phyloP scores from a whole-genome alignment of 257 asterid genomes.

The Solanum chmielewskii region DNA sequence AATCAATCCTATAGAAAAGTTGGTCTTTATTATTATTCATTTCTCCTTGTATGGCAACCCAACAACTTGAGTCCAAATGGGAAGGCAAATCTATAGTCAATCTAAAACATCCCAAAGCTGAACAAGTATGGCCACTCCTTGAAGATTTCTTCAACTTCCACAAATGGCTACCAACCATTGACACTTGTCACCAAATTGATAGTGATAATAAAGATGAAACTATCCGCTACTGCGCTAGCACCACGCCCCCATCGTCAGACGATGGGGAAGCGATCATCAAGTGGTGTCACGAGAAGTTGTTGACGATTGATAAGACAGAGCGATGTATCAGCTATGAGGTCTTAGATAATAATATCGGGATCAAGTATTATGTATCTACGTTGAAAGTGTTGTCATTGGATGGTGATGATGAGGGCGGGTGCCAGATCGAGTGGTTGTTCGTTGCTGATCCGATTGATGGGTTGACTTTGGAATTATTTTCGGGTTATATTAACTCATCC shows the following conservation, averaged over 20 bases:
- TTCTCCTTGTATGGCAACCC: slow-evolving; percentile 12
- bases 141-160: slow-evolving; percentile 51
- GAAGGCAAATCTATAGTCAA: slow-evolving; percentile 41
- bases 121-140: slow-evolving; percentile 50
- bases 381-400: slow-evolving; percentile 15
- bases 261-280: slow-evolving; percentile 9
- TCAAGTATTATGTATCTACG: slow-evolving; percentile 29
- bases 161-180: slow-evolving; percentile 53
- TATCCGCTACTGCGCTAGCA: slow-evolving; percentile 46
- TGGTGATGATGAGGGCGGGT: slow-evolving; percentile 25
- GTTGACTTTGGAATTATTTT: slow-evolving; percentile 22
- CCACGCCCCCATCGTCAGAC: slow-evolving; percentile 1
- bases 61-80: slow-evolving; percentile 31
- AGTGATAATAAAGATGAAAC: slow-evolving; percentile 19
- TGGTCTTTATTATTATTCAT: not conserved
- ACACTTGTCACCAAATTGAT: slow-evolving; percentile 36
- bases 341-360: slow-evolving; percentile 49
- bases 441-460: slow-evolving; percentile 55
- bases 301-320: slow-evolving; percentile 13
- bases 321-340: slow-evolving; percentile 36
- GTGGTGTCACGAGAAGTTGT: slow-evolving; percentile 58
- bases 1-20: not conserved
- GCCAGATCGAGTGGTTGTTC: slow-evolving; percentile 64
- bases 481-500: slow-evolving; percentile 16
- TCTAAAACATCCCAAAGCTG: slow-evolving; percentile 19